Conservation (phyloP, 2,329 filamentous ascomycete species). For the Parasarocladium wereldwijsianum region DNA sequence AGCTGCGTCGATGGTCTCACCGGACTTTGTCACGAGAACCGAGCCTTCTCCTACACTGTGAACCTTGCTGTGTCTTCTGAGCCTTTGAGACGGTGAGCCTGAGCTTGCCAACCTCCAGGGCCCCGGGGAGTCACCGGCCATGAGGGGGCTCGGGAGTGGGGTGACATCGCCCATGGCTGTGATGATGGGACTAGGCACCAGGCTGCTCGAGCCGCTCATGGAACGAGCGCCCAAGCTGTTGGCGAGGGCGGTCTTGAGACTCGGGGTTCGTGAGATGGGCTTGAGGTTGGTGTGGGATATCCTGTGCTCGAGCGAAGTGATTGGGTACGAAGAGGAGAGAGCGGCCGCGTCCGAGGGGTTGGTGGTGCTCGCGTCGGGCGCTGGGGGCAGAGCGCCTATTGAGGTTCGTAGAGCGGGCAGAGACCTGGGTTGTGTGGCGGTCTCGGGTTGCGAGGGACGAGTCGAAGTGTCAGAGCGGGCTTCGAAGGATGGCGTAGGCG, state of each 20-base stretch:
- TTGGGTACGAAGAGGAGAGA: constrained; percentile 5
- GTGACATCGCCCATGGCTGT: constrained; percentile 67
- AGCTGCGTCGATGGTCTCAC: constrained; percentile 36
- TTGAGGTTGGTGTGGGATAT: constrained; percentile 21
- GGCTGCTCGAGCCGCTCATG: constrained; percentile 46
- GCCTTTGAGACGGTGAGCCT: constrained; percentile 25
- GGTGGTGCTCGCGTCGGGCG: neutral
- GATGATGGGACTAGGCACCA: constrained; percentile 58
- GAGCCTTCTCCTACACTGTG: constrained; percentile 17
- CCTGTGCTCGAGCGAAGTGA: constrained; percentile 13
- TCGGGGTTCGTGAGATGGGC: constrained; percentile 43
- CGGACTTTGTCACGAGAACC: constrained; percentile 33
- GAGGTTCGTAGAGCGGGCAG: constrained; percentile 5
- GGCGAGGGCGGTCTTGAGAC: constrained; percentile 40
- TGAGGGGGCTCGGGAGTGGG: constrained; percentile 61
- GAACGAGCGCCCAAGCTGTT: constrained; percentile 33
- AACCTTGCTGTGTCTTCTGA: no score
- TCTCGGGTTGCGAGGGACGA: no score
- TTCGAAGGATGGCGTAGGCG: no score
- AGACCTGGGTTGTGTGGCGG: no score
- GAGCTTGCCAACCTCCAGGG: constrained; percentile 45
- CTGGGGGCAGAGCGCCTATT: neutral
- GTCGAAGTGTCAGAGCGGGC: no score
- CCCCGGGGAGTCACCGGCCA: constrained; percentile 49
- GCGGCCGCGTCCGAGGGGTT: constrained; percentile 4